These are phyloP conservation scores for Russula vinacea DNA, from an alignment of 768 basidiomycete genomes.

Conservation along the genomic window DNA sequence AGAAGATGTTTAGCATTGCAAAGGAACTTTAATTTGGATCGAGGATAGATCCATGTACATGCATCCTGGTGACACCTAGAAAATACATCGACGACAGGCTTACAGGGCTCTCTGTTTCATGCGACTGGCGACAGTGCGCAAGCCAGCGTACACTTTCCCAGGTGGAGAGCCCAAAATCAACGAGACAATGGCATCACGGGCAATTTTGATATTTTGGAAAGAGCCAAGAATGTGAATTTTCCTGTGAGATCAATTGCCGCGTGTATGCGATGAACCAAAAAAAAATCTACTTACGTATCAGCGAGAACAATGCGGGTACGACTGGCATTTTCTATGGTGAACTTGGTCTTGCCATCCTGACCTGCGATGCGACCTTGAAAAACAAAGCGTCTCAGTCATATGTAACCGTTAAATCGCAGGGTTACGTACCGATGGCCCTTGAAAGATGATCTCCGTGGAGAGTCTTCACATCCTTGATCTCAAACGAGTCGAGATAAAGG, in stretches of 20 bases:
- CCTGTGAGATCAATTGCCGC: slow-evolving; percentile 41
- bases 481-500: slow-evolving; percentile 96
- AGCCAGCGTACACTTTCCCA: slow-evolving; percentile 87
- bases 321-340: slow-evolving; percentile 96
- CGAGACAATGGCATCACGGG: slow-evolving; percentile 92
- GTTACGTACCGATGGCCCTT: slow-evolving; percentile 80
- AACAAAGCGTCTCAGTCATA: slow-evolving; percentile 9
- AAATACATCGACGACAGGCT: slow-evolving; percentile 12
- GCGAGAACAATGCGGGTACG: slow-evolving; percentile 98
- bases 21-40: no score
- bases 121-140: slow-evolving; percentile 86
- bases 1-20: not conserved
- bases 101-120: slow-evolving; percentile 90
- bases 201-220: slow-evolving; percentile 98
- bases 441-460: slow-evolving; percentile 96
- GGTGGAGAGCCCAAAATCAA: slow-evolving; percentile 94
- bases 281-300: slow-evolving; percentile 69
- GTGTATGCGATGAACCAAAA: slow-evolving; percentile 28
- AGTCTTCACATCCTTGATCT: slow-evolving; percentile 99
- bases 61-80: slow-evolving; percentile 1
- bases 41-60: slow-evolving; percentile 6
- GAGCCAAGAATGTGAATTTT: slow-evolving; percentile 99
- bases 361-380: slow-evolving; percentile 89
- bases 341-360: slow-evolving; percentile 97
- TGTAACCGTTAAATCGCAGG: not conserved